These are phyloP conservation scores for Phytopythium litorale DNA, from an alignment of 352 stramenopile genomes.

Conservation along the genomic window DNA sequence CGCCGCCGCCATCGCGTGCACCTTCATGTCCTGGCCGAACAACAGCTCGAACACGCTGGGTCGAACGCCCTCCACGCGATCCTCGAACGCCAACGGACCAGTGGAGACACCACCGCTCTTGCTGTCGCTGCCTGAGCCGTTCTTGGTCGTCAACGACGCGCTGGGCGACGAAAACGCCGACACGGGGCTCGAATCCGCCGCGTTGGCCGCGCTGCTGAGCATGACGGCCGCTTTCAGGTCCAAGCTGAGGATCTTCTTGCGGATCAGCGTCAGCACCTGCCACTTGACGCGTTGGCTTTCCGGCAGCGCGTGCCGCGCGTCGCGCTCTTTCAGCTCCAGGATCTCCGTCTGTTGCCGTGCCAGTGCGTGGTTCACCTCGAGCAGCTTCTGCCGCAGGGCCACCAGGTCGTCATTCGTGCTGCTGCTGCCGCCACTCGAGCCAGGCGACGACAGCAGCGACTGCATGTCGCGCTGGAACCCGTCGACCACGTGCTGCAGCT, in stretches of 20 bases:
- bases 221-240: conserved; percentile 32
- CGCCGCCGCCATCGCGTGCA: conserved; percentile 21
- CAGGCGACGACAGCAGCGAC: conserved; percentile 26
- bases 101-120: background rate
- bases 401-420: conserved; percentile 43
- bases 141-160: conserved; percentile 4
- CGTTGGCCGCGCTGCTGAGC: background rate
- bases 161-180: conserved; percentile 7
- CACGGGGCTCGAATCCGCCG: background rate
- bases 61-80: conserved; percentile 61
- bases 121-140: background rate
- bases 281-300: conserved; percentile 64
- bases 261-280: conserved; percentile 55
- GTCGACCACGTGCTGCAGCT: conserved; percentile 53
- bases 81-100: conserved; percentile 35
- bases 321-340: conserved; percentile 56
- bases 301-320: conserved; percentile 52
- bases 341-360: conserved; percentile 62
- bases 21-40: conserved; percentile 42
- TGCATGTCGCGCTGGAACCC: conserved; percentile 57
- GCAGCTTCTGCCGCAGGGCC: conserved; percentile 52
- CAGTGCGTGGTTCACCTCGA: conserved; percentile 63
- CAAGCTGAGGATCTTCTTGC: conserved; percentile 59
- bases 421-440: conserved; percentile 6
- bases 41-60: conserved; percentile 57